Conservation (phyloP, 169 alveolate species). For the Plasmodium malariae region DNA sequence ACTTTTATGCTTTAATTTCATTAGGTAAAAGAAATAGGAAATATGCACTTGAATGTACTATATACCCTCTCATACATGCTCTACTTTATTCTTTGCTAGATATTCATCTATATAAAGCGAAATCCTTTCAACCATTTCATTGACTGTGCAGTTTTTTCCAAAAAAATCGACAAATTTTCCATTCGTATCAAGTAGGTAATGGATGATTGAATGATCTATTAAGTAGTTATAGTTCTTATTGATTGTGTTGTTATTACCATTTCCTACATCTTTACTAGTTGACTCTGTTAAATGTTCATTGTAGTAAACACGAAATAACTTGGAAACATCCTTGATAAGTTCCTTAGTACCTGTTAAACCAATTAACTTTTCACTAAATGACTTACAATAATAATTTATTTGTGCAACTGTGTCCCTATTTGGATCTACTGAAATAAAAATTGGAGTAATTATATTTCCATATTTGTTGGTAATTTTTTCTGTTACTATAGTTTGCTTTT, state of each 20-base stretch:
- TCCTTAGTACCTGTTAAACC: constrained; percentile 86
- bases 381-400: constrained; percentile 78
- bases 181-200: constrained; percentile 87
- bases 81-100: neutral
- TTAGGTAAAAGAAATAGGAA: too few relatives aligned
- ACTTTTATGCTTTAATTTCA: too few relatives aligned
- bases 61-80: too few relatives aligned
- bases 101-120: constrained; percentile 56
- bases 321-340: constrained; percentile 80
- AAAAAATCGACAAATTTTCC: constrained; percentile 92
- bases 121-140: constrained; percentile 83
- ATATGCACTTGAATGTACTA: too few relatives aligned
- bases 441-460: constrained; percentile 83
- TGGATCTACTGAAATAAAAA: constrained; percentile 86
- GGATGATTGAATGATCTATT: constrained; percentile 93
- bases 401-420: constrained; percentile 82
- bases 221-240: constrained; percentile 82
- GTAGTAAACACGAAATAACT: constrained; percentile 84
- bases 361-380: constrained; percentile 80
- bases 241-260: constrained; percentile 75
- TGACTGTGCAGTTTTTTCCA: constrained; percentile 90
- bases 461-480: constrained; percentile 80
- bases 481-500: constrained; percentile 86
- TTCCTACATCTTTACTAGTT: neutral
- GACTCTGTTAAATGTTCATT: constrained; percentile 52